These are phyloP conservation scores for Platanthera zijinensis DNA, from an alignment of 106 monocot genomes.

Conservation along the genomic window DNA sequence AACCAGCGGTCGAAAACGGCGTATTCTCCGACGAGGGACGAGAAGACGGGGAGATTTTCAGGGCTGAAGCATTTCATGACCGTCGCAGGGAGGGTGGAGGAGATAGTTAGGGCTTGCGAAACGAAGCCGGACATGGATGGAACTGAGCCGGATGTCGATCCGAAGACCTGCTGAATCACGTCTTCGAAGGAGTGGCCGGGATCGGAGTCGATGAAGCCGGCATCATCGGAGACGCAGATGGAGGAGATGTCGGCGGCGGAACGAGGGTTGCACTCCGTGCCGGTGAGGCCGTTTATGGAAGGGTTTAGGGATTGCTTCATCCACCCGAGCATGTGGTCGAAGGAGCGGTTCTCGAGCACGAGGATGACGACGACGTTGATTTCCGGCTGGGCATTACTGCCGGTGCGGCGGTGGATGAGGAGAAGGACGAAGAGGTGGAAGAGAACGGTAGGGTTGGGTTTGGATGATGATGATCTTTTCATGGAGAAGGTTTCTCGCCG, in stretches of 20 bases:
- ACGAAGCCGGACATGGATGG: constrained; percentile 84
- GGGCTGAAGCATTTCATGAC: constrained; percentile 77
- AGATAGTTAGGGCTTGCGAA: constrained; percentile 38
- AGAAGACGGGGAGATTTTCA: constrained; percentile 41
- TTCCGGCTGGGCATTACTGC: constrained; percentile 21
- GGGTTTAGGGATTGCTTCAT: constrained; percentile 60
- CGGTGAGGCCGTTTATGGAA: constrained; percentile 60
- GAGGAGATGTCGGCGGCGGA: constrained; percentile 29
- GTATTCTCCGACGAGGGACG: constrained; percentile 43
- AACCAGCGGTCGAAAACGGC: constrained; percentile 86
- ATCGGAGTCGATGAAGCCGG: constrained; percentile 53
- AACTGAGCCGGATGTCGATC: constrained; percentile 14
- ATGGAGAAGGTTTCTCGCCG: too few relatives aligned
- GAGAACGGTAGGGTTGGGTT: background rate
- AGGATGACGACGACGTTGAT: constrained; percentile 65
- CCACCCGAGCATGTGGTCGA: constrained; percentile 95
- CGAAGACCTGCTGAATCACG: constrained; percentile 49
- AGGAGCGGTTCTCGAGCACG: constrained; percentile 85
- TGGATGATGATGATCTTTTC: background rate
- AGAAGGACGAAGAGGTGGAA: background rate
- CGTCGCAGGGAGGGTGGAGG: constrained; percentile 17
- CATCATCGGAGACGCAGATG: constrained; percentile 69
- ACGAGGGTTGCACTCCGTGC: constrained; percentile 55
- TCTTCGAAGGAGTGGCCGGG: constrained; percentile 74
- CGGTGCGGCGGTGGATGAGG: background rate